A percentile compares a stretch with the other conserved stretches of the same genome.
Evolutionary conservation across 176 grass and related monocot genomes (phyloP).

Genomic region (Paspalum notatum): DNA sequence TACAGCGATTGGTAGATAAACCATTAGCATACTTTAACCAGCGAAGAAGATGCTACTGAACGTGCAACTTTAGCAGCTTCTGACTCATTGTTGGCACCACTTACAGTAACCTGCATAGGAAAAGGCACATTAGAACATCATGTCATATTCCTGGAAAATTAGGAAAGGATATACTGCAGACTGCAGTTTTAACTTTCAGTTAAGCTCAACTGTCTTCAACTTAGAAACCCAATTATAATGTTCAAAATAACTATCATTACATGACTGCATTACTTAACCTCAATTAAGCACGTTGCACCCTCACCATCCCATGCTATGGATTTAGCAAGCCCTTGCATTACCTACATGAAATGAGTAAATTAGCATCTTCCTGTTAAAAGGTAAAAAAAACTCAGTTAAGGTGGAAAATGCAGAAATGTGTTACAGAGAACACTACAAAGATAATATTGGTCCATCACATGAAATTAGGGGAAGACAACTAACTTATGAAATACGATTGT

Average conservation of each 20-base stretch:
- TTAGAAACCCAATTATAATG: not conserved
- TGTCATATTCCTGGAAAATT: not conserved
- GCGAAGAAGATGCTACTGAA: constrained; percentile 91
- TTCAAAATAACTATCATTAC: constrained; percentile 21
- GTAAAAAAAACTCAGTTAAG: not conserved
- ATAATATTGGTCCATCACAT: not conserved
- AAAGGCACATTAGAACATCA: constrained; percentile 23
- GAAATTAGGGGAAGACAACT: not conserved
- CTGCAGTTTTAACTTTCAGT: constrained; percentile 15
- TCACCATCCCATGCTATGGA: constrained; percentile 98
- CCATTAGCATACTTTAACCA: constrained; percentile 79
- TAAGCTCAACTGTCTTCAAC: not conserved
- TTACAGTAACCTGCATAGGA: constrained; percentile 69
- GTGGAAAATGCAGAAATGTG: not conserved
- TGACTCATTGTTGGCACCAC: constrained; percentile 69
- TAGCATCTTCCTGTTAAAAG: constrained; percentile 21
- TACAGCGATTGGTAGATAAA: constrained; percentile 33
- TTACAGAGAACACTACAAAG: not conserved
- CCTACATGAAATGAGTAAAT: constrained; percentile 53
- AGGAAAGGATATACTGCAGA: not conserved
- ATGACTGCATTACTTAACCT: constrained; percentile 57
- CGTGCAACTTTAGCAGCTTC: constrained; percentile 88
- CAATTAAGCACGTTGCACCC: constrained; percentile 95
- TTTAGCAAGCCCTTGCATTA: constrained; percentile 99
- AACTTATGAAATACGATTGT: not conserved